Base-by-base conservation (phyloP, 495 filamentous ascomycete genomes). In the Trypethelium eluteriae region DNA sequence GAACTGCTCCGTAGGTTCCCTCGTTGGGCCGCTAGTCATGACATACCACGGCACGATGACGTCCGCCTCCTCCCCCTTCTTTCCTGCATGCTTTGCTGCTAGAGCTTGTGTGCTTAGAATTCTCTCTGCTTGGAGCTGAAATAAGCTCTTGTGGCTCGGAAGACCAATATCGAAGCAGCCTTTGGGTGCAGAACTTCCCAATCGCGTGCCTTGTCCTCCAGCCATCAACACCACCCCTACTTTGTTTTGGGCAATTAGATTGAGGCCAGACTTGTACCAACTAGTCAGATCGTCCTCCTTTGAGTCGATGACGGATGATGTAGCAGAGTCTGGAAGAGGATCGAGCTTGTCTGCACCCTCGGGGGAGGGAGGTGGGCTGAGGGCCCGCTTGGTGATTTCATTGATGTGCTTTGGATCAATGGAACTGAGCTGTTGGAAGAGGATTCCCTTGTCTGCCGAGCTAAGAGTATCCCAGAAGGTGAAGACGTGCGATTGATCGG, bases 1-100 rank as follows among this genome's bases (percentile, higher is more conserved):
- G 81, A 92, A 99, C 64, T 88, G 83, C 82, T 96, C 90, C 7
- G 94, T 99, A 10, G 92, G 89, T 64, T 85, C 85, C 70, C 93
- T 84, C 12, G 94, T 99, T n/a, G 94, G 95, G 10, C 94, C 94
- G 71, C 91, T 96, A 68, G 94, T 99, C 94, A 99, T 99, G 73
- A 99, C 89, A 79, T 98, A 99, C 94, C 94, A 99, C 6, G 94
- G 95, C 39, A 99, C 87, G 7, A 88, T 83, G 39, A 89, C 88
- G 66, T 84, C 32, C 14, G 18, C 53, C 18, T 62, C 72, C 70
- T 74, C 71, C 0, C 53, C 53, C 35, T 80, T 76, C 67, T 85
- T 86, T 18, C 84, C 83, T 62, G 86, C 82, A 67, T 84, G 81
- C 80, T 89, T 87, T 64, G 84, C 79, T n/a, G 92, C 92, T 65